phyloP scores from a whole-genome alignment of 495 filamentous ascomycete species.

The Trichoderma reesei region DNA sequence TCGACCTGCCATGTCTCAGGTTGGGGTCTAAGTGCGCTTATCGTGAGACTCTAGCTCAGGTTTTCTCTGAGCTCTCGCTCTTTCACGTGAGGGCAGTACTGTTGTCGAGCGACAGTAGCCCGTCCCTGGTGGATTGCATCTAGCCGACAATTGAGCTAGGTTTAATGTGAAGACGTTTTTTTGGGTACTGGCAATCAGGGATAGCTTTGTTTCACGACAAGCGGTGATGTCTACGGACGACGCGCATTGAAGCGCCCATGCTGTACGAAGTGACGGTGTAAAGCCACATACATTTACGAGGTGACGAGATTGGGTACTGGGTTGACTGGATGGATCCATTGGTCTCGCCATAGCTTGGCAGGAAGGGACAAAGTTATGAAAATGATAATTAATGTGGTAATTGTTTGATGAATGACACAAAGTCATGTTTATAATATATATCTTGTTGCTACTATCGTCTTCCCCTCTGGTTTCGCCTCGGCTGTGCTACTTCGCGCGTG shows the following conservation, averaged over 20 bases:
- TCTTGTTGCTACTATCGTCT: background rate
- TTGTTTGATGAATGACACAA: background rate
- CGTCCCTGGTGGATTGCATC: background rate
- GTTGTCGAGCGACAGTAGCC: background rate
- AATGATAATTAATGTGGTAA: slow-evolving; percentile 9
- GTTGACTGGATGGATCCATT: background rate
- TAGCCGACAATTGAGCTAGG: background rate
- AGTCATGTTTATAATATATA: background rate
- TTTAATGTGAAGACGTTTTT: background rate
- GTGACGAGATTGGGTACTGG: background rate
- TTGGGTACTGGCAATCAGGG: background rate
- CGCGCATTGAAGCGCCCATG: background rate
- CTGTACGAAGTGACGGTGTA: background rate
- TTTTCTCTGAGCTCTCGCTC: background rate
- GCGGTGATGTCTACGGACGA: background rate
- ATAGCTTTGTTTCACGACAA: background rate
- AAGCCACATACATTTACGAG: background rate
- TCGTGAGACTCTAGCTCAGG: background rate
- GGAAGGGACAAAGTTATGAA: background rate
- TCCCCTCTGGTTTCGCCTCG: background rate
- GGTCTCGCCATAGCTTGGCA: background rate
- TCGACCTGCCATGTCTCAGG: slow-evolving; percentile 36
- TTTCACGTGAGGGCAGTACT: slow-evolving; percentile 19
- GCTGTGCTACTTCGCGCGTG: background rate
- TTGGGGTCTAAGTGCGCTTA: slow-evolving; percentile 11